Conservation (phyloP, 805 yeast genomes). For the Candida ovalis region DNA sequence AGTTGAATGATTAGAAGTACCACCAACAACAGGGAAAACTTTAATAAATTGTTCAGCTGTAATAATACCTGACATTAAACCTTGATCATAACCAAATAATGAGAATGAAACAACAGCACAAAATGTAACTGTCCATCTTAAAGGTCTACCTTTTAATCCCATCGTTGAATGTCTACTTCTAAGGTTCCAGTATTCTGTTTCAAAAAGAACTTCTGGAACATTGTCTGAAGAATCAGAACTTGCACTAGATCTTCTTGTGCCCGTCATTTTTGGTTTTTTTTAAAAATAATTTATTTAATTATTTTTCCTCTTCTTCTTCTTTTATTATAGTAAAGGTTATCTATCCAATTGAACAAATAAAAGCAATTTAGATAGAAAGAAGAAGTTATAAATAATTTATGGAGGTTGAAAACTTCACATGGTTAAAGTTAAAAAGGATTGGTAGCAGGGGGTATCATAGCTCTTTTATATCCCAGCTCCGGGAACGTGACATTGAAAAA, state of each 20-base stretch:
- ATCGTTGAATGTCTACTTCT: slow-evolving; percentile 36
- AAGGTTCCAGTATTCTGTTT: slow-evolving; percentile 12
- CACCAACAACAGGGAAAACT: slow-evolving; percentile 55
- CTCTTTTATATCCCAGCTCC: too few species aligned
- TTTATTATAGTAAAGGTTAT: too few species aligned
- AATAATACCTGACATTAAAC: slow-evolving; percentile 65
- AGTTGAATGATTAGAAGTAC: slow-evolving; percentile 41
- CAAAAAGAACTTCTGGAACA: background rate
- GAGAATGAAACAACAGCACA: slow-evolving; percentile 64
- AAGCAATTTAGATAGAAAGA: too few species aligned
- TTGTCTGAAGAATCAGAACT: background rate
- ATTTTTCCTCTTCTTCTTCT: too few species aligned
- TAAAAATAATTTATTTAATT: background rate
- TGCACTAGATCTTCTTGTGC: background rate
- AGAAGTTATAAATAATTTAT: too few species aligned
- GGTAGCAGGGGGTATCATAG: too few species aligned
- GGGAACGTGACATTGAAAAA: too few species aligned
- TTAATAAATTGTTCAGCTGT: slow-evolving; percentile 58
- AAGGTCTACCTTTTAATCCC: slow-evolving; percentile 53
- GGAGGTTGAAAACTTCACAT: too few species aligned
- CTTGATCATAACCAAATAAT: slow-evolving; percentile 77
- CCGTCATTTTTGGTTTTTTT: background rate
- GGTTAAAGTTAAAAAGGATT: too few species aligned
- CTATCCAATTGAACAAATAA: too few species aligned
- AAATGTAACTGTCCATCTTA: slow-evolving; percentile 46